Percentiles rank a stretch among this genome's conserved stretches.
Evolutionary conservation across 768 basidiomycete genomes (phyloP).

Genomic region (Galerina sulciceps): DNA sequence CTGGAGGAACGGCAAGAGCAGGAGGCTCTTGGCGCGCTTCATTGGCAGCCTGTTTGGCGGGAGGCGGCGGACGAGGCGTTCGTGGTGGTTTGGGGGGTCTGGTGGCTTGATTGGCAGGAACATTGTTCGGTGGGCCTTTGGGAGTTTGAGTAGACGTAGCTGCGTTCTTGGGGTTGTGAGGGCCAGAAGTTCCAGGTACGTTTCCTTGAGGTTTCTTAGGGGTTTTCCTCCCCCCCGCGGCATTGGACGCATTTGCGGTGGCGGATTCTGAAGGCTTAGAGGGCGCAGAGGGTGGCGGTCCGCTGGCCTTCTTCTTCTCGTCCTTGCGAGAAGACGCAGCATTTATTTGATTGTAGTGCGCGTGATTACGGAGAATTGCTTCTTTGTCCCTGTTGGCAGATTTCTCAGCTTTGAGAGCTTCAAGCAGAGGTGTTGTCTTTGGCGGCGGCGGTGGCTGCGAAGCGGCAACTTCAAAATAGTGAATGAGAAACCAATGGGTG

Average conservation of each 20-base stretch:
- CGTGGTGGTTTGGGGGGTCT: constrained; percentile 21
- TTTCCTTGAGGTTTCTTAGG: constrained; percentile 30
- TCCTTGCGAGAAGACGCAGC: constrained; percentile 38
- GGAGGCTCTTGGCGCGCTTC: not conserved
- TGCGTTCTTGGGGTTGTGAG: constrained; percentile 1
- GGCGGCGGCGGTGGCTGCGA: constrained; percentile 62
- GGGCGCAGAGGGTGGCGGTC: constrained; percentile 1
- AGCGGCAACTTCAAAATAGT: constrained; percentile 60
- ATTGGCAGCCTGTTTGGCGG: constrained; percentile 17
- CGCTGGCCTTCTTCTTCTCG: constrained; percentile 32
- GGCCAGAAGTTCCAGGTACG: constrained; percentile 3
- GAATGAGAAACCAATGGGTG: constrained; percentile 1
- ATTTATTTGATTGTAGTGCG: constrained; percentile 59
- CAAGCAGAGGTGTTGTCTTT: constrained; percentile 89
- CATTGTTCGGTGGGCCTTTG: constrained; percentile 11
- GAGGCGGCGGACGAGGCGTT: constrained; percentile 12
- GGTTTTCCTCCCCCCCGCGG: constrained; percentile 23
- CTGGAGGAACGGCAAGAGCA: constrained; percentile 14
- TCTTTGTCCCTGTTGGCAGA: constrained; percentile 74
- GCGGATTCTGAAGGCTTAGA: constrained; percentile 22
- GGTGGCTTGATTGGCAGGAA: constrained; percentile 12
- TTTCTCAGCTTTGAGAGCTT: constrained; percentile 89
- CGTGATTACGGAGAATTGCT: constrained; percentile 70
- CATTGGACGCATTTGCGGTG: constrained; percentile 10
- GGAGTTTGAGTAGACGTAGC: constrained; percentile 9